These are phyloP conservation scores for Scheffersomyces spartinae DNA, from an alignment of 805 yeast species.

Conservation along the genomic window DNA sequence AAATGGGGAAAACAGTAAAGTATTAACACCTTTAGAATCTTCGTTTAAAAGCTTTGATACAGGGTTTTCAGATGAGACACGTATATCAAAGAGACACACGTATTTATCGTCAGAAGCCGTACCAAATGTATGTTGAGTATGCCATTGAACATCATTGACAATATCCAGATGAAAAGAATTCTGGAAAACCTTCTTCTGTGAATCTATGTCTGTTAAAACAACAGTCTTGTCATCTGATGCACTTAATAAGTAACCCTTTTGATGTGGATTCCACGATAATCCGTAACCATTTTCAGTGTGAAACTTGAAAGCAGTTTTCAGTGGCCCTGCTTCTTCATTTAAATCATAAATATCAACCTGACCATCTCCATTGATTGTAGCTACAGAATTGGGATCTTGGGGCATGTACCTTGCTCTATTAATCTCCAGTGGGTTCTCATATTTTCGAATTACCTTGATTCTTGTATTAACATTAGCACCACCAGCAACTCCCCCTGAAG, in stretches of 20 bases:
- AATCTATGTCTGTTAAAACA: slow-evolving; percentile 47
- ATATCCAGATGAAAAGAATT: slow-evolving; percentile 36
- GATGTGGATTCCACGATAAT: slow-evolving; percentile 47
- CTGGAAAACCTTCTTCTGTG: slow-evolving; percentile 5
- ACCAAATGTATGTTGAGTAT: slow-evolving; percentile 43
- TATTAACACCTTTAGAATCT: slow-evolving; percentile 38
- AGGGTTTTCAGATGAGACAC: slow-evolving; percentile 18
- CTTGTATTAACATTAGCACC: slow-evolving; percentile 42
- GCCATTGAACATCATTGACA: slow-evolving; percentile 74
- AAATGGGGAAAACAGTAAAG: slow-evolving; percentile 54
- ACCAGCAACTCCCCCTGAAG: too few relatives aligned
- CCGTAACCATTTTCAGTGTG: slow-evolving; percentile 70
- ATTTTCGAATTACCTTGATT: slow-evolving; percentile 50
- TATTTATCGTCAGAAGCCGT: slow-evolving; percentile 65
- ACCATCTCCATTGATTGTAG: slow-evolving; percentile 63
- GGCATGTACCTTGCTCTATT: slow-evolving; percentile 68
- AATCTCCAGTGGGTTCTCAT: slow-evolving; percentile 51
- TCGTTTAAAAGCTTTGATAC: slow-evolving; percentile 13
- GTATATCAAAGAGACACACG: slow-evolving; percentile 42
- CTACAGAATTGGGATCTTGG: slow-evolving; percentile 39
- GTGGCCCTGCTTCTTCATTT: slow-evolving; percentile 11
- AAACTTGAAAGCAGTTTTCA: slow-evolving; percentile 25
- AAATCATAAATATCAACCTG: slow-evolving; percentile 42
- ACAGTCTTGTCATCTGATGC: slow-evolving; percentile 57
- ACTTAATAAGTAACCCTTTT: slow-evolving; percentile 41